Evolutionary conservation across 495 filamentous ascomycete genomes (phyloP).

Genomic region (Rhizodiscina lignyota): DNA sequence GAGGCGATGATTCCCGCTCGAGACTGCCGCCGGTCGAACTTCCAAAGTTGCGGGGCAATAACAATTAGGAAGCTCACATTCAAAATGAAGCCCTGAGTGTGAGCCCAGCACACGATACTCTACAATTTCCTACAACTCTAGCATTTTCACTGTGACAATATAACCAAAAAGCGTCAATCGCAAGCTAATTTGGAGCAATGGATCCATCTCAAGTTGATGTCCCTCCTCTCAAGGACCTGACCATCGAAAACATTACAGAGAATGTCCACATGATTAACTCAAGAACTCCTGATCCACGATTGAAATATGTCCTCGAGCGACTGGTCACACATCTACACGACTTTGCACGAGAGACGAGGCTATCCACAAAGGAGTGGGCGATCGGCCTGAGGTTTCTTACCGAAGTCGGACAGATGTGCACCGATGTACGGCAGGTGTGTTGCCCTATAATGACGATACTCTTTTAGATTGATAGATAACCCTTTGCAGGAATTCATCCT

Average conservation of each 20-base stretch:
- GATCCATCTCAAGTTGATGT: slow-evolving; percentile 16
- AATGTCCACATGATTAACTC: slow-evolving; percentile 26
- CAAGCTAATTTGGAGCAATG: no score
- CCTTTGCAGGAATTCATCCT: slow-evolving; percentile 70
- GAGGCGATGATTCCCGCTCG: no score
- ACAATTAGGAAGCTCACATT: no score
- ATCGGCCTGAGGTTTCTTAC: slow-evolving; percentile 24
- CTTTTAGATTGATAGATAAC: background rate
- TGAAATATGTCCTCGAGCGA: slow-evolving; percentile 24
- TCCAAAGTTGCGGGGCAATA: no score
- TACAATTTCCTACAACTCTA: no score
- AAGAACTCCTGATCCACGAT: slow-evolving; percentile 16
- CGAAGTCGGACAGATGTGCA: slow-evolving; percentile 23
- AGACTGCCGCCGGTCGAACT: no score
- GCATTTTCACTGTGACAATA: no score
- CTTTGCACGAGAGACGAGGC: slow-evolving; percentile 24
- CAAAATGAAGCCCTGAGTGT: no score
- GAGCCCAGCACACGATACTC: no score
- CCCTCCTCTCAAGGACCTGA: slow-evolving; percentile 24
- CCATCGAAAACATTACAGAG: slow-evolving; percentile 28
- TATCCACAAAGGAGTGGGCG: slow-evolving; percentile 26
- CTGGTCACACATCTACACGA: slow-evolving; percentile 25
- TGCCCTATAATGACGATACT: background rate
- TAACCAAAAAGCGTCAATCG: no score
- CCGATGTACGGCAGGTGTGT: slow-evolving; percentile 23